Conservation (phyloP, 805 yeast species). For the Cyberlindnera samutprakarnensis region DNA sequence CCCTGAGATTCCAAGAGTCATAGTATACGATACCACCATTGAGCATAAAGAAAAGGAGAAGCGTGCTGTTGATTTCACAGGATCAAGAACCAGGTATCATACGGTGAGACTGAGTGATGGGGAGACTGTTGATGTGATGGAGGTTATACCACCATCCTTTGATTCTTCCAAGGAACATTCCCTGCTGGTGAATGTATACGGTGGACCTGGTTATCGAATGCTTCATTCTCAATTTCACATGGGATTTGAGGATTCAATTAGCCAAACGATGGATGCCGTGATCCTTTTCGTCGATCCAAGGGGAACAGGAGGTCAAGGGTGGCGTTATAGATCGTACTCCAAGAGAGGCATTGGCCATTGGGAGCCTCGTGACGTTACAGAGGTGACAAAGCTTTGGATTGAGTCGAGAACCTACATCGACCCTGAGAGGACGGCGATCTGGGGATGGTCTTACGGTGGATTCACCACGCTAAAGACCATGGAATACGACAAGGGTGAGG, state of each 20-base stretch:
- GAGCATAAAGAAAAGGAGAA: constrained; percentile 1
- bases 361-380: constrained; percentile 67
- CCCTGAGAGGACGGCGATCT: constrained; percentile 49
- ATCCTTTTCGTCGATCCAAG: constrained; percentile 70
- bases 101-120: constrained; percentile 16
- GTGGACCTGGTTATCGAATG: constrained; percentile 75
- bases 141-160: constrained; percentile 54
- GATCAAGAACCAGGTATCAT: constrained; percentile 14
- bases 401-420: constrained; percentile 39
- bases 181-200: constrained; percentile 60
- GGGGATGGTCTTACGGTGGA: constrained; percentile 93
- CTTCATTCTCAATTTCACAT: constrained; percentile 38
- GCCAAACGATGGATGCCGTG: constrained; percentile 50
- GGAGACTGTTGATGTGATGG: constrained; percentile 42
- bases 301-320: constrained; percentile 76
- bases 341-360: constrained; percentile 54
- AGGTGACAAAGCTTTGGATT: constrained; percentile 44
- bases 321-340: constrained; percentile 56
- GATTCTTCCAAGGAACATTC: constrained; percentile 47
- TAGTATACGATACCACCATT: constrained; percentile 7
- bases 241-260: constrained; percentile 52
- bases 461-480: constrained; percentile 67
- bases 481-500: constrained; percentile 54
- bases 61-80: constrained; percentile 13
- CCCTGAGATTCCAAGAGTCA: constrained; percentile 16